Base-by-base conservation (phyloP, 2,329 filamentous ascomycete genomes). In the Mycosphaerelloides madeirae region DNA sequence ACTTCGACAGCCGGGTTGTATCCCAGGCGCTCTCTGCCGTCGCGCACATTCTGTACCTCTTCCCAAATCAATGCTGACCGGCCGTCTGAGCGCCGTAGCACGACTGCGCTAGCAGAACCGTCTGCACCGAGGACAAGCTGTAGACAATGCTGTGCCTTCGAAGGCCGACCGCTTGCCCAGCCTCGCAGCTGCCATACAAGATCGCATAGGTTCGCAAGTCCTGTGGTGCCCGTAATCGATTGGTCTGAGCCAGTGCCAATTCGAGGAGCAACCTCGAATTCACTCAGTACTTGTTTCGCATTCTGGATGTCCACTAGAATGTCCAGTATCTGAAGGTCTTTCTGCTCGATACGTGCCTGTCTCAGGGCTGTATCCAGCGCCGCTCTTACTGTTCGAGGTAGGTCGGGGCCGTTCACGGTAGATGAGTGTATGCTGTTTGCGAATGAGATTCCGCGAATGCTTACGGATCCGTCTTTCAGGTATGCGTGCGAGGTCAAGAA, bases 401-500 rank as follows among this genome's bases (percentile, higher is more conserved):
- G 29, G 28, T 51, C 41, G 13, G 32, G 29, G 13, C 38, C 38
- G 3, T 45, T 33, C 20, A 38, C 19, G 29, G 49, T 41, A 38
- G 43, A 41, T 13, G 49, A 48, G 12, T 49, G 39, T 12, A 50
- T 33, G 11, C 35, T 43, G 22, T 38, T 44, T 13, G 43, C 22
- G 8, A 56, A 18, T 11, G 44, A 37, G 37, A 25, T 49, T 28
- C 48, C 56, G 20, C 28, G 36, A 22, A 60, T 47, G 22, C 44
- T 29, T 31, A 56, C 43, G 14, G 57, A 50, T 3, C 44, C 46
- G 43, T 60, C 56, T 38, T 50, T 59, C 15, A 60, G 38, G 36
- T 58, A 60, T 29, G 54, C 53, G 41, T 58, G 56, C 1, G 56
- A 54, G 11, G 42, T 55, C 20, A 59, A 46, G 35, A 60, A 58